Base-by-base conservation (phyloP, 164 flowering plant genomes). In the Euptelea pleiosperma region DNA sequence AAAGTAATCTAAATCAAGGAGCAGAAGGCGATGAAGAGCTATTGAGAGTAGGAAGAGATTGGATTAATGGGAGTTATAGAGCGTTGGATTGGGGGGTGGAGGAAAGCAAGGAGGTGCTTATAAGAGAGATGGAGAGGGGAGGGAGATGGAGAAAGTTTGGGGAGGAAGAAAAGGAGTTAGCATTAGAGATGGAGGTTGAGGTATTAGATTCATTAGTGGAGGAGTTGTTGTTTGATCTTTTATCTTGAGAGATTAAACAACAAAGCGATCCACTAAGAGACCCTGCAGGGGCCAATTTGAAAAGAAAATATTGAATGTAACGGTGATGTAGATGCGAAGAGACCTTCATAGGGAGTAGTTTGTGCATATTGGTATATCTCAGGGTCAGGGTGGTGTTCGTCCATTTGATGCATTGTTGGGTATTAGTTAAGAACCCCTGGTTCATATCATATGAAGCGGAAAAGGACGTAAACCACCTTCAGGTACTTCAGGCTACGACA, bases 101-200 rank as follows among this genome's bases (percentile, higher is more conserved):
- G 62, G 71, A 71, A 1, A 60, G 61, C 18, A 75, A 80, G 47
- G 59, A 70, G 31, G 70, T 61, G 1, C 77, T 63, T 28, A 24
- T 81, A 14, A 73, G 11, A 24, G 87, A 80, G 6, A 85, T 83
- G 85, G 86, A 82, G 42, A 70, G 26, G 31, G 68, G 65, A 18
- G 75, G 77, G 8, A 52, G 36, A 15, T 78, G 89, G 91, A 71
- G 43, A 19, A 56, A 48, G 22, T 44, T 70, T 45, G 73, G 66
- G 6, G 76, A 71, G 29, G 83, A 81, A 31, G 61, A 63, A 31
- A 61, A 42, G 46, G 85, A 81, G 48, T 14, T 82, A 46, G 79
- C 53, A 0, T 21, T 59, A 47, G 82, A 81, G 8, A 4, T 89
- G 61, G 89, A 77, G 67, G 52, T 22, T 18, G 55, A 36, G 25